These are phyloP conservation scores for Penicillium sp. DNA, from an alignment of 2,329 filamentous ascomycete genomes.

Conservation along the genomic window DNA sequence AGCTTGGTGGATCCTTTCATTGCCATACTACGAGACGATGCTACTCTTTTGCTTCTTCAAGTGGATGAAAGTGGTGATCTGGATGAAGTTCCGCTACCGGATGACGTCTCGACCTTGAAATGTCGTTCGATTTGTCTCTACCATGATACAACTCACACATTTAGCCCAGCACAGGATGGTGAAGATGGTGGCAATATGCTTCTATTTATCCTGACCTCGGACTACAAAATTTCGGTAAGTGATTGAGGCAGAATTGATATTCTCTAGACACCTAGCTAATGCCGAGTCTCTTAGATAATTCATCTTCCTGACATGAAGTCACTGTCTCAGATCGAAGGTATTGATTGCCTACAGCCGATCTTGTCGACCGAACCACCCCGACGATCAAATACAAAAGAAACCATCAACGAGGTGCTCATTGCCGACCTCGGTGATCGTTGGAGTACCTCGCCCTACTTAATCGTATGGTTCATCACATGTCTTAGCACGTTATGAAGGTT, in stretches of 20 bases:
- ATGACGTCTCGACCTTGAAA: slow-evolving; percentile 64
- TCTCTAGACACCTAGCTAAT: neutral
- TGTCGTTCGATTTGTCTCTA: slow-evolving; percentile 89
- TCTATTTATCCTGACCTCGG: slow-evolving; percentile 75
- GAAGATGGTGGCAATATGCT: slow-evolving; percentile 58
- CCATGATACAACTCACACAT: slow-evolving; percentile 64
- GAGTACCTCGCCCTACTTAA: slow-evolving; percentile 74
- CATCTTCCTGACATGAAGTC: slow-evolving; percentile 74
- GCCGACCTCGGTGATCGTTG: slow-evolving; percentile 81
- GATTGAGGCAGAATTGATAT: neutral
- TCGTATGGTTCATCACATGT: slow-evolving; percentile 60
- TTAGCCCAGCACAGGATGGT: slow-evolving; percentile 41
- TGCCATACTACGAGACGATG: slow-evolving; percentile 80
- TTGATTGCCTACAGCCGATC: slow-evolving; percentile 77
- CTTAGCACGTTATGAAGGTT: neutral
- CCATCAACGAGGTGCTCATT: slow-evolving; percentile 77
- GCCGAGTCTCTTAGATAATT: slow-evolving; percentile 63
- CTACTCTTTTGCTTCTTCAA: slow-evolving; percentile 76
- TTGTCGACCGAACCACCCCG: slow-evolving; percentile 73
- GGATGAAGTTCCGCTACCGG: slow-evolving; percentile 74
- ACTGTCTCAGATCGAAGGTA: slow-evolving; percentile 74
- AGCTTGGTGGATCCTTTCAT: slow-evolving; percentile 89
- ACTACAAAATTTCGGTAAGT: slow-evolving; percentile 76
- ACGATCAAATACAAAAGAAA: slow-evolving; percentile 72
- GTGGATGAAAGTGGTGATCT: slow-evolving; percentile 82